Conservation (phyloP, 169 alveolate genomes). For the Eimeria tenella region DNA sequence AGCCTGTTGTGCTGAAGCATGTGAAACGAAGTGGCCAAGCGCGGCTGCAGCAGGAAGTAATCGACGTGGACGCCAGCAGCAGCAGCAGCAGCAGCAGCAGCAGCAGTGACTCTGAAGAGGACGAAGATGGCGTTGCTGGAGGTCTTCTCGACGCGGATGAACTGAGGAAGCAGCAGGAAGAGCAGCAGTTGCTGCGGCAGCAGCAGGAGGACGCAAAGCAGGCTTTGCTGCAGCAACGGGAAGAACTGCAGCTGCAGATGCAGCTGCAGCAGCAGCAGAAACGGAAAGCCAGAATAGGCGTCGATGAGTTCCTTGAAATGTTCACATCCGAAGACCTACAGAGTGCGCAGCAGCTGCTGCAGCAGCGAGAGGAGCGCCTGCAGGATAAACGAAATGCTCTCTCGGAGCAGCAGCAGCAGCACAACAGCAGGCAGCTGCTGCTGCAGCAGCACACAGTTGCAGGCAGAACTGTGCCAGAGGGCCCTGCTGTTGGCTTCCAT, state of each 20-base stretch:
- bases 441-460: slow-evolving; percentile 55
- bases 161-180: background rate
- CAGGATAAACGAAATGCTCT: background rate
- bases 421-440: slow-evolving; percentile 35
- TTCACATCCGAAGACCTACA: slow-evolving; percentile 14
- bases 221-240: slow-evolving; percentile 13
- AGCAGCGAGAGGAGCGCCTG: slow-evolving; percentile 46
- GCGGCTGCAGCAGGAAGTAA: slow-evolving; percentile 31
- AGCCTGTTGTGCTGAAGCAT: slow-evolving; percentile 18
- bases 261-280: slow-evolving; percentile 37
- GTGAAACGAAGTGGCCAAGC: background rate
- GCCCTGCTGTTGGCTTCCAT: slow-evolving; percentile 38
- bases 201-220: background rate
- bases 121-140: background rate
- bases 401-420: slow-evolving; percentile 64
- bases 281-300: background rate
- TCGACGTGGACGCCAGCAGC: slow-evolving; percentile 24
- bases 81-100: slow-evolving; percentile 21
- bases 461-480: slow-evolving; percentile 18
- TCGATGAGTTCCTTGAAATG: background rate
- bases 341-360: slow-evolving; percentile 19
- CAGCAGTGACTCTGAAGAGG: background rate
- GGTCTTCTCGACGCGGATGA: slow-evolving; percentile 10
- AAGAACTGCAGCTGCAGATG: background rate
- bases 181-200: background rate